These are phyloP conservation scores for Podospora comata DNA, from an alignment of 495 filamentous ascomycete genomes.

Conservation along the genomic window DNA sequence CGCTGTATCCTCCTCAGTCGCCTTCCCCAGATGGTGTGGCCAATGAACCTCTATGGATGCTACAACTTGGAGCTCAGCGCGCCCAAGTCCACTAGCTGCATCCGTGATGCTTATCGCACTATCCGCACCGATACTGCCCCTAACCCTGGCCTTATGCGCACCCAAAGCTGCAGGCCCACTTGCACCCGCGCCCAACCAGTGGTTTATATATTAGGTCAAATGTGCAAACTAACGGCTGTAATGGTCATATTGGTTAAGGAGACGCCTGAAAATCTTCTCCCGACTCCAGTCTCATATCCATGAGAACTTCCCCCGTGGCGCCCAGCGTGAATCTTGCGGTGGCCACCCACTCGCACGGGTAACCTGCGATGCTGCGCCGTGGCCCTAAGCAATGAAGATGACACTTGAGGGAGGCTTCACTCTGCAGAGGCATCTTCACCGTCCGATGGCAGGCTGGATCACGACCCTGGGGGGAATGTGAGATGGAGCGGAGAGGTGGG, in stretches of 20 bases:
- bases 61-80: neutral
- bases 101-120: neutral
- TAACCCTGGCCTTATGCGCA: neutral
- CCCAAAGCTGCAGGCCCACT: neutral
- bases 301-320: constrained; percentile 47
- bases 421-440: constrained; percentile 53
- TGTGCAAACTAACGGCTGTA: constrained; percentile 37
- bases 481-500: constrained; percentile 45
- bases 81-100: constrained; percentile 1
- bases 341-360: constrained; percentile 49
- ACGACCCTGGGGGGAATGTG: constrained; percentile 51
- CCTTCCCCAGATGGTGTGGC: neutral
- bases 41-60: neutral
- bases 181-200: neutral
- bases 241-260: constrained; percentile 48
- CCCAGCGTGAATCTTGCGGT: constrained; percentile 54
- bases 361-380: constrained; percentile 46
- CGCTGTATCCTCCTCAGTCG: neutral
- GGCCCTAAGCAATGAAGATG: constrained; percentile 50
- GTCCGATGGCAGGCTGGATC: constrained; percentile 52
- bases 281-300: constrained; percentile 43
- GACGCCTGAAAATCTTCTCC: constrained; percentile 45
- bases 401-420: constrained; percentile 51
- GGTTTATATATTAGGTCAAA: constrained; percentile 26
- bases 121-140: neutral